Base-by-base conservation (phyloP, 495 filamentous ascomycete genomes). In the Trichoderma virens region DNA sequence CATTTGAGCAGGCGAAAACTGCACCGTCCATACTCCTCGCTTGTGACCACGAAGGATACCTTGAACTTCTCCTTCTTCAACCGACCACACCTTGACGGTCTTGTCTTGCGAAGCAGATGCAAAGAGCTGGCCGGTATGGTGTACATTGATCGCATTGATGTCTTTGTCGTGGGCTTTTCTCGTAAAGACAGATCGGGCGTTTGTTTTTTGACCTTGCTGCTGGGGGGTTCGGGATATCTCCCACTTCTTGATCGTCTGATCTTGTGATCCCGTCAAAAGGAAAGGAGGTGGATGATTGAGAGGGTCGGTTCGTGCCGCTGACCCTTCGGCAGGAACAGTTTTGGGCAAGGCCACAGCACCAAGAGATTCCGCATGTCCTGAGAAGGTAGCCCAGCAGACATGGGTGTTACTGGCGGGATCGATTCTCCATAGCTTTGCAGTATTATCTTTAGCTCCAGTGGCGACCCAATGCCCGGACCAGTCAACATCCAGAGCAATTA, bases 111-210 rank as follows among this genome's bases (percentile, higher is more conserved):
- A 97, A 39, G 94, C 94, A 0, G 93, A 96, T 14, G 95, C 94
- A 73, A 98, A 97, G 1, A 96, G 74, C 18, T 82, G 79, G 16
- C 83, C 83, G 16, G 80, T 79, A 28, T 86, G 82, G 67, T 88
- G 89, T 38, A 93, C 80, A 64, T 94, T 91, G 20, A 99, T 79
- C 5, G 94, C 91, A 68, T 99, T 99, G 78, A 99, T 99, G 67
- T 99, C 94, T 69, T 98, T 99, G 65, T 99, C 94, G 73, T 99
- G 94, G 2, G 94, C 95, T 75, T 96, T 90, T 38, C 93, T 84
- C 5, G 93, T 97, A 68, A 91, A 95, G 18, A 83, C 69, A 7
- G 91, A 86, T 69, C 83, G 82, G 43, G 75, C 68, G 20, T 70
- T 41, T 68, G 64, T 79, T 78, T 56, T 76, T 68, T 32, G 80